Percentiles rank a stretch among this genome's conserved stretches.
These are phyloP conservation scores for Vicia faba DNA, from an alignment of 306 rosid genomes.

Conservation along the genomic window DNA sequence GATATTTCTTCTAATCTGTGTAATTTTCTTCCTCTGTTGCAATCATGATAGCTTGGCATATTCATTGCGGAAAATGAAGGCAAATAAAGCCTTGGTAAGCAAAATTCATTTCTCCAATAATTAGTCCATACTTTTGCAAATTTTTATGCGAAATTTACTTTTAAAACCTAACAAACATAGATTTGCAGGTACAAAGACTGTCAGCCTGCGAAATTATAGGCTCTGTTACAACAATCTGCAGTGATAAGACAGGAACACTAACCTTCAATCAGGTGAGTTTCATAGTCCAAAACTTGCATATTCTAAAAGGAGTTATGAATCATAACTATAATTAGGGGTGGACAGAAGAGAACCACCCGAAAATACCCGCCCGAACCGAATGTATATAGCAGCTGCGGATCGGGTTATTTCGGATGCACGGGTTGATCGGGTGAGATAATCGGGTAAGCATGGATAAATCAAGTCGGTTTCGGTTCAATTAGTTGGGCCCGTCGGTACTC, in stretches of 20 bases:
- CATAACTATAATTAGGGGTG: conserved; percentile 12
- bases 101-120: conserved; percentile 21
- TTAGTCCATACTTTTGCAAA: conserved; percentile 25
- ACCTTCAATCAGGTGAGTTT: conserved; percentile 75
- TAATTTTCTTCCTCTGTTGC: conserved; percentile 32
- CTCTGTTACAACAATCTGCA: conserved; percentile 96
- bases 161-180: conserved; percentile 37
- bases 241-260: conserved; percentile 98
- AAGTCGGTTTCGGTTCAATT: too few relatives aligned
- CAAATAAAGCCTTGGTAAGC: conserved; percentile 89
- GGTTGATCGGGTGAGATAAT: too few relatives aligned
- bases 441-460: too few relatives aligned
- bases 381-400: too few relatives aligned
- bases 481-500: too few relatives aligned
- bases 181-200: conserved; percentile 81
- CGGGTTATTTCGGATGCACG: too few relatives aligned
- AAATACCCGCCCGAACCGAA: too few relatives aligned
- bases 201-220: conserved; percentile 99
- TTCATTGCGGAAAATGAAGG: conserved; percentile 99
- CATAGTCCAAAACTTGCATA: conserved; percentile 19
- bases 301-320: conserved; percentile 23
- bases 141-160: conserved; percentile 26
- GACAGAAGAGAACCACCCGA: too few relatives aligned
- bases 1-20: conserved; percentile 32
- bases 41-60: conserved; percentile 73